Base-by-base conservation (phyloP, 1,284 basidiomycete genomes). In the Flammula alnicola region DNA sequence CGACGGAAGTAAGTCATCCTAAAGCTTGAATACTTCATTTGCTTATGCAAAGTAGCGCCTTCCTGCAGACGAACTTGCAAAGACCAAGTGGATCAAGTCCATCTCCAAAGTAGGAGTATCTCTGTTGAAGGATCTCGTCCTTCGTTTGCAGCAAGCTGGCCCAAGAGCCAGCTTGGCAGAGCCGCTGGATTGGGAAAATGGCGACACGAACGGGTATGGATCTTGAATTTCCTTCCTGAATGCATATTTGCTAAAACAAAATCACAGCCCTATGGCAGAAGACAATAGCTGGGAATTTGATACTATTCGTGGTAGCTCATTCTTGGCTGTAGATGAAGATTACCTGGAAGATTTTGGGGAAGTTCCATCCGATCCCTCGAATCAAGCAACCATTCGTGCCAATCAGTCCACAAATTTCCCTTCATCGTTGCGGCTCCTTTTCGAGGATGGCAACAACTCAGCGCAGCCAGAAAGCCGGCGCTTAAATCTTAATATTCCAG, bases 11-110 rank as follows among this genome's bases (percentile, higher is more conserved):
- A 64, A 60, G 82, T 72, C 29, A 9, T 20, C 20, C 3, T 16
- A 23, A 26, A 6, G 14, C 19, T 26, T 38, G 4, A 19, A 29
- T 10, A 17, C 2, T 23, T 47, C 22, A 16, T 30, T 51, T 40
- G 22, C 26, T 30, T 35, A n/a, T 20, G 17, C 26, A 37, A 30
- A 37, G 8, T 66, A 98, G 87, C 86, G 97, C 33, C 76, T 91
- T 16, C 78, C 87, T 7, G 94, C 95, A 5, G 97, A 98, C 44
- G 96, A 99, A 60, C 78, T 99, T 3, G 67, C 77, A 5, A 95
- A 91, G 69, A 82, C 84, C n/a, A 96, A 92, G 63, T 99, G 96
- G 95, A 95, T 98, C 61, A 94, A 91, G 63, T 76, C 81, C 10
- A 70, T 83, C 17, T 72, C 82, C 26, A 96, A 91, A 72, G 74